Evolutionary conservation across 2,329 filamentous ascomycete species (phyloP), one percentile per base, ranked within the genome.

Genomic region (Cylindrodendrum hubeiense): DNA sequence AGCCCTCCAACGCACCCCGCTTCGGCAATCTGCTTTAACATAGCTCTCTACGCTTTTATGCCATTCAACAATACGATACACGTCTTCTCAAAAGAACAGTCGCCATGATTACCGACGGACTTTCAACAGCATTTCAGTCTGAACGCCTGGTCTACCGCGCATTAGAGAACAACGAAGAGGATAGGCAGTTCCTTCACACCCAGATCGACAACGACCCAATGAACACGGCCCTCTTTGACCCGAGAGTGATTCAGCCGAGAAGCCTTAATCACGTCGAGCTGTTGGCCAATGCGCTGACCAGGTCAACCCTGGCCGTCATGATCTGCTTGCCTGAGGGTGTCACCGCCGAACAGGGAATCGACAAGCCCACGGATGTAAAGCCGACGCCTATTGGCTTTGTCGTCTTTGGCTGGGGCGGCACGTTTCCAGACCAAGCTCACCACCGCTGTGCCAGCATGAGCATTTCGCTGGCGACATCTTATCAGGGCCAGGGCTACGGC

Each of bases 121-220:
- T 67, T 1, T 15, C 21, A 2, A 66, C 43, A 1, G 60, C 67
- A 2, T 73, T 63, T 30, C 47, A 50, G 3, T 71, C 70, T 1
- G 17, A 72, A 10, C 67, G 71, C 1, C 67, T 73, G 1, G 5
- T 63, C 1, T 73, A 68, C 10, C 67, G 70, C 44, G 44, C 63
- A 0, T 39, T 50, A 0, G 68, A 72, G 15, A 58, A 67, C 15
- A 57, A 67, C 21, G 63, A 71, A 2, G 9, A 63, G 8, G 65
- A 67, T 10, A 64, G 30, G 4, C 22, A 50, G 3, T 73, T 71
- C 19, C 24, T 72, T 8, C 37, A 63, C 8, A 60, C 44, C 1
- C 39, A 66, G 9, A 54, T 71, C 0, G 49, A 57, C 1, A 71
- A 67, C 5, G 39, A 73, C 41, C 59, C 65, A 3, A 22, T 54